Evolutionary conservation across 2,329 filamentous ascomycete genomes (phyloP).

Genomic region (Apiospora koreana): DNA sequence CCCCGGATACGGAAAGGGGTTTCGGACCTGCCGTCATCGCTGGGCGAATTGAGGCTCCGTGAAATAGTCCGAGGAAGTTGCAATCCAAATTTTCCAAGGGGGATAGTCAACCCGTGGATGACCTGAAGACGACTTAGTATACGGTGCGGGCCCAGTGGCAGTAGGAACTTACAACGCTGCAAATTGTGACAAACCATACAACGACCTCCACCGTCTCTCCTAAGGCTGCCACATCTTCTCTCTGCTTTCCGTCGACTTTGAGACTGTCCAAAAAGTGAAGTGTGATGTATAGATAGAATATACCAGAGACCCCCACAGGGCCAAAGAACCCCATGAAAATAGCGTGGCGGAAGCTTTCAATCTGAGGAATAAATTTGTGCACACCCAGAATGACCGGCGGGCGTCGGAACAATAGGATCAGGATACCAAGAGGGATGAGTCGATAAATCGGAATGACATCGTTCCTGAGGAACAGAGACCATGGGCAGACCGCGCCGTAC

Average conservation of each 20-base stretch:
- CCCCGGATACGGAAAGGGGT: conserved; percentile 32
- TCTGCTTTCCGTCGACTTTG: conserved; percentile 59
- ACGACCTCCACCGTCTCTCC: conserved; percentile 69
- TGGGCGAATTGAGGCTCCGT: conserved; percentile 41
- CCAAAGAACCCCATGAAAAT: conserved; percentile 92
- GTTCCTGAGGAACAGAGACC: conserved; percentile 69
- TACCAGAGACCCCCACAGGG: conserved; percentile 84
- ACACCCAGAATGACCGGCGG: conserved; percentile 75
- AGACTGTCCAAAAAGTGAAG: conserved; percentile 68
- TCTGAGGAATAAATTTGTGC: conserved; percentile 77
- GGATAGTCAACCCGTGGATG: conserved; percentile 81
- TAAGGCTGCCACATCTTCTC: conserved; percentile 67
- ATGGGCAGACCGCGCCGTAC: conserved; percentile 85
- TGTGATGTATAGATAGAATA: conserved; percentile 86
- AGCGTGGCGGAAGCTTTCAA: conserved; percentile 72
- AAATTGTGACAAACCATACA: conserved; percentile 84
- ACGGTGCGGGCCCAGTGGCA: background rate
- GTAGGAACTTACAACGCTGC: conserved; percentile 68
- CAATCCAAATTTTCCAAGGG: conserved; percentile 66
- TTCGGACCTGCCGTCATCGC: conserved; percentile 21
- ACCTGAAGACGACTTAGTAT: conserved; percentile 40
- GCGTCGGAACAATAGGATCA: conserved; percentile 76
- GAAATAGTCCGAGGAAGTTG: conserved; percentile 67
- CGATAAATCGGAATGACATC: conserved; percentile 71
- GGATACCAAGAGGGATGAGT: conserved; percentile 70